Evolutionary conservation across 1,284 basidiomycete species (phyloP).

Genomic region (Cryptococcus hybrid): DNA sequence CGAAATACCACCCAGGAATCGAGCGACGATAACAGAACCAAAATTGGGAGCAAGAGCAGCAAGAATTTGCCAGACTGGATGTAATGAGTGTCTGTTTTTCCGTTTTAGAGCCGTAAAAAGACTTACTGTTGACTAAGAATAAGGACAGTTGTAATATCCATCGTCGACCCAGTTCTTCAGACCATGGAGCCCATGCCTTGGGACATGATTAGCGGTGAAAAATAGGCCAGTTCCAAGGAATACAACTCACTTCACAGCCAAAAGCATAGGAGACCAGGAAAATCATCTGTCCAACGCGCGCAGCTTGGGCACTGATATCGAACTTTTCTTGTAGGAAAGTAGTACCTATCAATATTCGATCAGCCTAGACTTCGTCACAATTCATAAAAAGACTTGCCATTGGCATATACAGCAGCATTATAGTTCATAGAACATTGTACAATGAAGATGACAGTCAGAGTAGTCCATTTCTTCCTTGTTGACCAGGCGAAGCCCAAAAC

Average conservation of each 20-base stretch:
- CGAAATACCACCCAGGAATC: conserved; percentile 67
- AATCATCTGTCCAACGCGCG: conserved; percentile 49
- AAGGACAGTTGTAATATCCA: conserved; percentile 55
- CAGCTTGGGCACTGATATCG: conserved; percentile 44
- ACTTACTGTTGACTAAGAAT: conserved; percentile 47
- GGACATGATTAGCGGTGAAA: neutral
- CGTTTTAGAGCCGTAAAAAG: neutral
- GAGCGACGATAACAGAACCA: conserved; percentile 61
- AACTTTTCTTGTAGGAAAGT: conserved; percentile 33
- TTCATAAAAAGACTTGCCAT: neutral
- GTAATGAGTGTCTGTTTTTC: neutral
- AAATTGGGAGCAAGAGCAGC: conserved; percentile 63
- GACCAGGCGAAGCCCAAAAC: conserved; percentile 36
- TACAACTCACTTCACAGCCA: conserved; percentile 47
- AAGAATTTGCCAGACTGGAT: conserved; percentile 55
- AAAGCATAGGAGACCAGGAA: conserved; percentile 53
- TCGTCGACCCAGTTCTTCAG: conserved; percentile 63
- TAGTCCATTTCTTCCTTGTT: conserved; percentile 47
- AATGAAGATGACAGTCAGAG: conserved; percentile 47
- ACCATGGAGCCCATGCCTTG: conserved; percentile 55
- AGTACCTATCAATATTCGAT: neutral
- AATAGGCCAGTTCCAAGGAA: neutral
- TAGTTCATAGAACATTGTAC: conserved; percentile 41
- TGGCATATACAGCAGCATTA: conserved; percentile 12
- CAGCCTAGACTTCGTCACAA: neutral